Evolutionary conservation across 164 flowering plant species (phyloP).

Genomic region (Macadamia tetraphylla): DNA sequence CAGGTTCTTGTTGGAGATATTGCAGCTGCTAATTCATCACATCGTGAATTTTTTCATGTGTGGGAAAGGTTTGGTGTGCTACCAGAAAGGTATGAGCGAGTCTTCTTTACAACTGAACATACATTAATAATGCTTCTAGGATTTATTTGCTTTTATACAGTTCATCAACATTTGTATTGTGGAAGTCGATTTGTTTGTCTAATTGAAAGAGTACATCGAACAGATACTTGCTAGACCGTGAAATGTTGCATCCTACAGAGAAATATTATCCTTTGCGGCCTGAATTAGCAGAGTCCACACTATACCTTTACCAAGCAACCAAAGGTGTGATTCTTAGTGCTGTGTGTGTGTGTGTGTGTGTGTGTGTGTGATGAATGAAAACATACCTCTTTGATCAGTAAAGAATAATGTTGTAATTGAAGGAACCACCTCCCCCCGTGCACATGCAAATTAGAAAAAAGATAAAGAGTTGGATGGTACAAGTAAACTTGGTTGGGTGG

Average conservation of each 20-base stretch:
- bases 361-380: no score
- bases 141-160: background rate
- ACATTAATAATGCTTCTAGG: background rate
- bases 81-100: conserved; percentile 72
- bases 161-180: background rate
- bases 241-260: conserved; percentile 93
- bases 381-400: no score
- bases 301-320: conserved; percentile 95
- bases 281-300: conserved; percentile 94
- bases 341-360: no score
- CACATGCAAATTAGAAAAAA: no score
- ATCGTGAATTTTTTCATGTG: conserved; percentile 81
- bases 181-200: background rate
- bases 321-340: conserved; percentile 46
- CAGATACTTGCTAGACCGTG: conserved; percentile 92
- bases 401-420: no score
- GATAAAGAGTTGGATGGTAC: no score
- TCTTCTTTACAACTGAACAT: background rate
- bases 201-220: background rate
- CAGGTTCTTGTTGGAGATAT: conserved; percentile 97
- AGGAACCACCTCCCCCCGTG: no score
- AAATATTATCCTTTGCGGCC: conserved; percentile 97
- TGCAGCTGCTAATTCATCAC: conserved; percentile 87
- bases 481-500: no score
- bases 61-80: conserved; percentile 94